phyloP scores from a whole-genome alignment of 371 early-diverging fungal species.

The Parasitella parasitica region DNA sequence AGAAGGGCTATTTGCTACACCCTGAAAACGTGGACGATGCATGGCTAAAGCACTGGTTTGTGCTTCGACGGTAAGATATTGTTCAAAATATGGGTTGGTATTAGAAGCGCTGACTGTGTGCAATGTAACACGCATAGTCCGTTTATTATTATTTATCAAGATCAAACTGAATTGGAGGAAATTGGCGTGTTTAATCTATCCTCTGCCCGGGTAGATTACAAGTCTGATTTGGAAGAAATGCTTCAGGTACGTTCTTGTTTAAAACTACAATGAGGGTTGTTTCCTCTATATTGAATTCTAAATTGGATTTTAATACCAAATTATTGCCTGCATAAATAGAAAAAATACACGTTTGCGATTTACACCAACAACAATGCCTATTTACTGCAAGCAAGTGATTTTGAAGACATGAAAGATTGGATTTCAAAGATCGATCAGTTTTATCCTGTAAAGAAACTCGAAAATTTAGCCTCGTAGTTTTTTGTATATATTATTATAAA shows the following conservation, averaged over 20 bases:
- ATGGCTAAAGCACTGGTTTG: constrained; percentile 42
- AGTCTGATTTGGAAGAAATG: constrained; percentile 51
- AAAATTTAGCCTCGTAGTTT: neutral
- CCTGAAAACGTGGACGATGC: constrained; percentile 30
- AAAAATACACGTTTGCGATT: constrained; percentile 67
- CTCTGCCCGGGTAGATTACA: constrained; percentile 64
- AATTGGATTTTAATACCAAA: neutral
- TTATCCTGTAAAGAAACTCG: constrained; percentile 36
- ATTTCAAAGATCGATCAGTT: constrained; percentile 68
- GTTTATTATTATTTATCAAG: constrained; percentile 70
- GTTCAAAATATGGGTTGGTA: neutral
- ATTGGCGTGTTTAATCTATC: constrained; percentile 67
- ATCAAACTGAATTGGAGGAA: constrained; percentile 58
- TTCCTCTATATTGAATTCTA: neutral
- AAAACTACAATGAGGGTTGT: neutral
- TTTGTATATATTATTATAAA: neutral
- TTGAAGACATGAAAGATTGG: constrained; percentile 75
- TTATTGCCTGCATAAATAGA: constrained; percentile 31
- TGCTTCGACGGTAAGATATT: constrained; percentile 36
- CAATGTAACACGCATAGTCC: constrained; percentile 52
- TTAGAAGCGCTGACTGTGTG: neutral
- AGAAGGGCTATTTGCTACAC: constrained; percentile 56
- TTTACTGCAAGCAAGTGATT: constrained; percentile 64
- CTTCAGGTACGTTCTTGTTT: constrained; percentile 22
- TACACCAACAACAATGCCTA: constrained; percentile 73